These are phyloP conservation scores for Micractinium conductrix DNA, from an alignment of 139 green algal genomes.

Conservation along the genomic window DNA sequence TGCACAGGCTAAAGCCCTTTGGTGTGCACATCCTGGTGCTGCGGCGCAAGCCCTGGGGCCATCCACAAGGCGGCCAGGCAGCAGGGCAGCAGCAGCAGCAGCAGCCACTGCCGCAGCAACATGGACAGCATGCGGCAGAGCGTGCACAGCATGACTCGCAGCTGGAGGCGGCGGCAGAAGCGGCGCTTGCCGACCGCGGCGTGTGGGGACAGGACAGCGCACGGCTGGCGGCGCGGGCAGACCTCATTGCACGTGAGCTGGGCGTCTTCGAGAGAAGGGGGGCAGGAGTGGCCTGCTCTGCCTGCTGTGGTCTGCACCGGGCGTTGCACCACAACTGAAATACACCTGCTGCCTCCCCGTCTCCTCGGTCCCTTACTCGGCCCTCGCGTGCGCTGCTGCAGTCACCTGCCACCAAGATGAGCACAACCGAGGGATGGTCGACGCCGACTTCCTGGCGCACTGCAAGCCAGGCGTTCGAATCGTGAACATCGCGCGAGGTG, in stretches of 20 bases:
- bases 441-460: slow-evolving; percentile 45
- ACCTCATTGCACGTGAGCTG: slow-evolving; percentile 25
- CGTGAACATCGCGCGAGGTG: slow-evolving; percentile 69
- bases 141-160: background rate
- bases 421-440: slow-evolving; percentile 54
- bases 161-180: slow-evolving; percentile 15
- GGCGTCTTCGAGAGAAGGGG: too few relatives aligned
- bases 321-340: too few relatives aligned
- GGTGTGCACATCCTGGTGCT: slow-evolving; percentile 16
- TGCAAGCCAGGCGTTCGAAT: slow-evolving; percentile 61
- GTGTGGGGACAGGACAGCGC: slow-evolving; percentile 38
- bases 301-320: background rate
- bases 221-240: slow-evolving; percentile 20
- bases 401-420: slow-evolving; percentile 56
- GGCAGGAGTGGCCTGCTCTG: background rate
- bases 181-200: slow-evolving; percentile 34
- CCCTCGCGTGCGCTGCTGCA: background rate
- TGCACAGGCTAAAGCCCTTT: slow-evolving; percentile 51
- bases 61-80: background rate
- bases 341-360: background rate
- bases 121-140: background rate
- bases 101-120: slow-evolving; percentile 4
- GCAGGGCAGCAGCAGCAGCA: background rate
- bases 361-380: background rate
- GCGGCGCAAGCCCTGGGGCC: slow-evolving; percentile 16